Percentiles rank a stretch among this genome's conserved stretches.
phyloP scores from a whole-genome alignment of 208 protist genomes.

The Acanthamoeba lenticulata region DNA sequence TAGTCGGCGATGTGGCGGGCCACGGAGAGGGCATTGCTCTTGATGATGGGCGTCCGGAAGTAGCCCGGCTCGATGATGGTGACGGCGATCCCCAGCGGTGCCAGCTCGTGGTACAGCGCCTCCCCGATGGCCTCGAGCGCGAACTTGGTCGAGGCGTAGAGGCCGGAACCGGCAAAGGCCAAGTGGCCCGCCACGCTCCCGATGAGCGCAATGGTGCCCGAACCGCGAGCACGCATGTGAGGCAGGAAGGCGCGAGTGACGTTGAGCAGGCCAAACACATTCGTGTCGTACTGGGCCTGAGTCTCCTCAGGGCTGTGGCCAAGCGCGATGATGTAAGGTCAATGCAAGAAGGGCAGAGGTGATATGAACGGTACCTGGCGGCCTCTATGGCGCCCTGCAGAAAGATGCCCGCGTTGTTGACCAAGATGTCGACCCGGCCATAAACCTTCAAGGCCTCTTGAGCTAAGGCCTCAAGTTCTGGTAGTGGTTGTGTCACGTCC shows the following conservation, averaged over 20 bases:
- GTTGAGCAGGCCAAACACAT: conserved; percentile 50
- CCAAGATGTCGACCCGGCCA: conserved; percentile 47
- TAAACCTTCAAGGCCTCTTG: conserved; percentile 5
- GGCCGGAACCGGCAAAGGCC: neutral
- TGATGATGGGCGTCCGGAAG: neutral
- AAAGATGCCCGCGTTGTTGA: conserved; percentile 62
- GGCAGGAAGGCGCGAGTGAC: conserved; percentile 41
- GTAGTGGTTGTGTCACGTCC: neutral
- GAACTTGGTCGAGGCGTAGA: conserved; percentile 65
- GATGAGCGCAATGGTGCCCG: conserved; percentile 40
- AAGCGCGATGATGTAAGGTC: too few species aligned
- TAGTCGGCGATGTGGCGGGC: conserved; percentile 34
- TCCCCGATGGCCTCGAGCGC: conserved; percentile 54
- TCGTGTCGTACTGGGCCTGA: conserved; percentile 12
- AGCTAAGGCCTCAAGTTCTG: neutral
- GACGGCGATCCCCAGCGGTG: conserved; percentile 44
- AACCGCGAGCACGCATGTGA: conserved; percentile 8
- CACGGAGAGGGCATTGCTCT: neutral
- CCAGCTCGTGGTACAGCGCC: conserved; percentile 5
- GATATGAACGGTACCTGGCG: too few species aligned
- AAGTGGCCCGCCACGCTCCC: neutral
- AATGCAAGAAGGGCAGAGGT: too few species aligned
- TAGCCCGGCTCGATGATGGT: conserved; percentile 38
- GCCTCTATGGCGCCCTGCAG: conserved; percentile 42
- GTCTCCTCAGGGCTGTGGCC: neutral